phyloP scores from a whole-genome alignment of 306 rosid genomes.

The Sophora flavescens region DNA sequence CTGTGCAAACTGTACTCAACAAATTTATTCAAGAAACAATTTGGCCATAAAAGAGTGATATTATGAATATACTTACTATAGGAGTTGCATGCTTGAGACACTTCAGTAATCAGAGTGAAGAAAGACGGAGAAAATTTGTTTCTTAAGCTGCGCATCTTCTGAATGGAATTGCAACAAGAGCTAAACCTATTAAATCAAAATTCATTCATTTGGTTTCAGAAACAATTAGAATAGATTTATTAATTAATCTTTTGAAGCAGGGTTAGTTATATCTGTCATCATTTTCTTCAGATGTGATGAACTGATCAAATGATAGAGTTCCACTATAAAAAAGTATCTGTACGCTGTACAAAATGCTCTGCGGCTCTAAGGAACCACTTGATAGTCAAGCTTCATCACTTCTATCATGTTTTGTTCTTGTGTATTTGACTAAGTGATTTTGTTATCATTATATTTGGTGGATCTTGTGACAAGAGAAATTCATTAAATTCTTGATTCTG shows the following conservation, averaged over 20 bases:
- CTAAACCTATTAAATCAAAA: neutral
- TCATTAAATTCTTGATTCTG: neutral
- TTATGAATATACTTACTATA: neutral
- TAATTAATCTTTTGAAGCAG: neutral
- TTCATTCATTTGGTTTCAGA: neutral
- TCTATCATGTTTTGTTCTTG: too few relatives aligned
- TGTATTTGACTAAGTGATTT: neutral
- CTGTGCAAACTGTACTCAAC: neutral
- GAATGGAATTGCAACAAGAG: neutral
- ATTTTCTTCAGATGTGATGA: neutral
- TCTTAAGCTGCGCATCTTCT: neutral
- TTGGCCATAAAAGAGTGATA: neutral
- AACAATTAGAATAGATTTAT: neutral
- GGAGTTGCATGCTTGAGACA: conserved; percentile 6
- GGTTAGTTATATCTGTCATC: conserved; percentile 5
- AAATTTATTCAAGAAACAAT: conserved; percentile 3
- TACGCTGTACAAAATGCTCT: neutral
- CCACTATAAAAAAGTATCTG: neutral
- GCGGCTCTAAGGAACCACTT: neutral
- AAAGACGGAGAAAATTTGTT: neutral
- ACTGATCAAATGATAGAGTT: neutral
- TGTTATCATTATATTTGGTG: conserved; percentile 8
- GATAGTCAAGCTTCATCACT: neutral
- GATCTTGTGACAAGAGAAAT: neutral
- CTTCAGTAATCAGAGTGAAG: conserved; percentile 18